Conservation (phyloP, 176 grass and related monocot species). For the Bonia amplexicaulis region DNA sequence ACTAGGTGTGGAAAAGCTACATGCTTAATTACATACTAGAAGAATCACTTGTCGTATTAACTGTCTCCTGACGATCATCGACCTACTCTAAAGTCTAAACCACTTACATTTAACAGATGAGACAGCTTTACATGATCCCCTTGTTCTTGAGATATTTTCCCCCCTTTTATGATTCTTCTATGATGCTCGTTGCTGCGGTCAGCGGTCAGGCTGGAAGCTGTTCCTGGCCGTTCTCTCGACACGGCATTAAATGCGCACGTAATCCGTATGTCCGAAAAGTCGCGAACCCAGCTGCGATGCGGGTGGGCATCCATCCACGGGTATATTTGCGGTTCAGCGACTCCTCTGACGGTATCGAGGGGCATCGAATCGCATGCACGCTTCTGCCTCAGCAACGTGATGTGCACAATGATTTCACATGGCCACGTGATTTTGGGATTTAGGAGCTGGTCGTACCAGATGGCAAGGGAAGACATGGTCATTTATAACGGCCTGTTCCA, state of each 20-base stretch:
- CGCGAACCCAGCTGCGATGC: not conserved
- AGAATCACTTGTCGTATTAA: not conserved
- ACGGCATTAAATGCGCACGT: slow-evolving; percentile 4
- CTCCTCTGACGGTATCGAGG: not conserved
- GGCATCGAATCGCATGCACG: too few relatives aligned
- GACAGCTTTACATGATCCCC: not conserved
- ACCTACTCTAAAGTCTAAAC: not conserved
- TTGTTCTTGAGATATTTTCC: not conserved
- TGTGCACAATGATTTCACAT: not conserved
- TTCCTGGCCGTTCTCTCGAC: not conserved
- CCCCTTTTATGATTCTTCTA: not conserved
- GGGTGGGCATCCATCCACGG: not conserved
- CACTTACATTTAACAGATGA: not conserved
- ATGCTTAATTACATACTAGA: not conserved
- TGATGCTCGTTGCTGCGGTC: not conserved
- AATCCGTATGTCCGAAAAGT: not conserved
- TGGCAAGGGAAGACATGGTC: too few relatives aligned
- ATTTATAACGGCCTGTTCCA: too few relatives aligned
- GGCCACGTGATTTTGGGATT: not conserved
- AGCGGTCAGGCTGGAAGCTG: not conserved
- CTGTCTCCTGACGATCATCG: not conserved
- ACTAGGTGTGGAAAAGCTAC: not conserved
- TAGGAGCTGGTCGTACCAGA: not conserved
- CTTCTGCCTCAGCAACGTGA: not conserved
- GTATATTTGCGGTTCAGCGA: not conserved